phyloP scores from a whole-genome alignment of 179 eudicot species.

The Sideroxylon spinosum region DNA sequence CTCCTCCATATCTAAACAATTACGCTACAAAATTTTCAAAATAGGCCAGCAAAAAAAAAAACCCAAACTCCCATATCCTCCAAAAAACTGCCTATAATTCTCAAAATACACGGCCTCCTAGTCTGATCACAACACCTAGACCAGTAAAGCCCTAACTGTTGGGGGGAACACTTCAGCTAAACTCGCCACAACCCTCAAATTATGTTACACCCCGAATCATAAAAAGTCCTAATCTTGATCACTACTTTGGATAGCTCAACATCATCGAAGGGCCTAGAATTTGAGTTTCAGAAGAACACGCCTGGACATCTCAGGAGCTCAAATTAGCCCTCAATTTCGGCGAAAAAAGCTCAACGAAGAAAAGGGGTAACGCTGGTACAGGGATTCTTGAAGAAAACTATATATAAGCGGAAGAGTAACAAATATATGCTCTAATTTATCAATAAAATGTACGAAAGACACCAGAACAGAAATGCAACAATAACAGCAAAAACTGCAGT shows the following conservation, averaged over 20 bases:
- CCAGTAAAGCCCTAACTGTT: slow-evolving; percentile 11
- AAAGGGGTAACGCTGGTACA: background rate
- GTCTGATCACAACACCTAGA: background rate
- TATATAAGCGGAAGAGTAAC: background rate
- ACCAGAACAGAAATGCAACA: background rate
- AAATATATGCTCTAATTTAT: background rate
- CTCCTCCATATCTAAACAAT: background rate
- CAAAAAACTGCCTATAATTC: background rate
- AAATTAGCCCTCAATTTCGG: background rate
- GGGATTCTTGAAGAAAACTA: background rate
- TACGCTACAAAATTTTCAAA: slow-evolving; percentile 11
- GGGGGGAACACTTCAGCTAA: background rate
- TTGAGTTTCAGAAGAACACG: background rate
- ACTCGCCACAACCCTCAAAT: background rate
- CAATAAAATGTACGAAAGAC: background rate
- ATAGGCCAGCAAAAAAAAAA: slow-evolving; percentile 1
- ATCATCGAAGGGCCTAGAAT: background rate
- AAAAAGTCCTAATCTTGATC: background rate
- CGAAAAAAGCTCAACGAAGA: background rate
- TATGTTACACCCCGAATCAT: background rate
- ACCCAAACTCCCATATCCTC: background rate
- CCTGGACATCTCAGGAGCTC: background rate
- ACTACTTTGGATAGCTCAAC: background rate
- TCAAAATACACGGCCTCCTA: background rate
- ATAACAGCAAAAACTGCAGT: background rate